Base-by-base conservation (phyloP, 352 stramenopile genomes). In the Phytopythium chamaehyphon region DNA sequence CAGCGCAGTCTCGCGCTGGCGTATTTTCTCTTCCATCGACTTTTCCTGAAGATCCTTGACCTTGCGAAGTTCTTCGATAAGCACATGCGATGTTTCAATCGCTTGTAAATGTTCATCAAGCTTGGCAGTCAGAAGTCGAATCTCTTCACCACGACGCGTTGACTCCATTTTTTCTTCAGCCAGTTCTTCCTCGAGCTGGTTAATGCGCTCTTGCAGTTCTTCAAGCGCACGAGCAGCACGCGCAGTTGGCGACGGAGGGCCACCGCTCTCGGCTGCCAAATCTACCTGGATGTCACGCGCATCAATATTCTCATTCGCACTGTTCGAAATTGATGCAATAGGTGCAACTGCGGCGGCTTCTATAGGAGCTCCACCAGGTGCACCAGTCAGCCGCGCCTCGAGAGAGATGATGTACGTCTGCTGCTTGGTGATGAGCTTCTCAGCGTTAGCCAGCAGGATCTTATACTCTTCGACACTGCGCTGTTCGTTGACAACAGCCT, bases 401-500 rank as follows among this genome's bases (percentile, higher is more conserved):
- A 95, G 62, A 1, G 83, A 78, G 22, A 89, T 80, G 53, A 95
- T 93, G 54, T 95, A 86, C 16, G 70, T 90, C 51, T 91, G 69
- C 50, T 94, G 86, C 38, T 84, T 83, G 31, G 64, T 72, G 19
- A 96, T 81, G 19, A 80, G 71, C 47, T 90, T 92, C 54, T 97
- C 85, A 0, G 81, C 79, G 28, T 91, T 88, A 26, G 71, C 62
- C 1, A 98, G 63, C 47, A 96, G 55, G 15, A 77, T 53, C 66
- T 95, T 93, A 61, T 96, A 94, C 63, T 97, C 92, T 24, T 93
- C 86, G 16, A 96, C 86, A 53, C 83, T 96, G 37, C 86, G 76
- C 47, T 93, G 76, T 49, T 96, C 82, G 47, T 98, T 98, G 22
- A 98, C 90, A 6, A 96, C 86, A 3, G 93, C 89, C 73, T 96